Conservation (phyloP, 305 asterid species). For the Fraxinus angustifolia region DNA sequence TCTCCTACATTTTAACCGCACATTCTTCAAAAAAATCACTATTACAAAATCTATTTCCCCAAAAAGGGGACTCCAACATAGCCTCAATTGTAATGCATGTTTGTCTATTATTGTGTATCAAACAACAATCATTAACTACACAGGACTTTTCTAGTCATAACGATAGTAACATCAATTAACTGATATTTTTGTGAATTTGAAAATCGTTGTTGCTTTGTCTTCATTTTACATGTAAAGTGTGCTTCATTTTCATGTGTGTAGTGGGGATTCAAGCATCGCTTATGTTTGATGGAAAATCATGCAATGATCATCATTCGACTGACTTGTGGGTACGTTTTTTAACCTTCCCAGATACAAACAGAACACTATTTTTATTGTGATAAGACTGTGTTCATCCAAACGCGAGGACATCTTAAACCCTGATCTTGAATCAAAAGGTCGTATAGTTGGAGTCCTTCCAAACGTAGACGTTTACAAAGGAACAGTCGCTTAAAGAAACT, state of each 20-base stretch:
- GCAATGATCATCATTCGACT: conserved; percentile 61
- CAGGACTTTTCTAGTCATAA: background rate
- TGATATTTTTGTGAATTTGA: background rate
- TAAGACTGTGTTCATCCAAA: background rate
- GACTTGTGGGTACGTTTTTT: conserved; percentile 52
- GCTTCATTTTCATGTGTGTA: conserved; percentile 23
- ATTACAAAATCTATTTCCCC: background rate
- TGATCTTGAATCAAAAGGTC: background rate
- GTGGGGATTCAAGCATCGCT: conserved; percentile 79
- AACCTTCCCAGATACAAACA: background rate
- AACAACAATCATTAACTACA: background rate
- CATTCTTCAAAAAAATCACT: background rate
- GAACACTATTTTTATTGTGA: background rate
- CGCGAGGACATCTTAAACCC: background rate
- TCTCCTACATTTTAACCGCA: background rate
- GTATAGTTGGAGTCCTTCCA: background rate
- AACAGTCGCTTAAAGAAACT: background rate
- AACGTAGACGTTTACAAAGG: background rate
- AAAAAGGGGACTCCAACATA: background rate
- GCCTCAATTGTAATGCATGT: background rate
- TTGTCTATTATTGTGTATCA: background rate
- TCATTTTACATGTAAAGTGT: background rate
- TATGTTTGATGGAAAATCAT: conserved; percentile 86
- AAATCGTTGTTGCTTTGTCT: background rate
- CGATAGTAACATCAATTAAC: background rate